Evolutionary conservation across 768 basidiomycete species (phyloP).

Genomic region (Chiua virens): DNA sequence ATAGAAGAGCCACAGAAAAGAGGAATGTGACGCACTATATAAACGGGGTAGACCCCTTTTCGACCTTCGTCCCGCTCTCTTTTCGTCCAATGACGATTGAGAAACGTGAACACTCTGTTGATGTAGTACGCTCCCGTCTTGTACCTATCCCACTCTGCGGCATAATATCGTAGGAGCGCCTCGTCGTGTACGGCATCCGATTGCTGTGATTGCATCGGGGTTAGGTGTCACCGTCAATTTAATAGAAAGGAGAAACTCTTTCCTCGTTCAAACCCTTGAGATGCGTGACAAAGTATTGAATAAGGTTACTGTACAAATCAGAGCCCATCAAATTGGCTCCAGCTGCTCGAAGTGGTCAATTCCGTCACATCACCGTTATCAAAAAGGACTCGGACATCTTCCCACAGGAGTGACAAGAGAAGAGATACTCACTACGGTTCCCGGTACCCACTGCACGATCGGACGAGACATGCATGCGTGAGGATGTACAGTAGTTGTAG

Average conservation of each 20-base stretch:
- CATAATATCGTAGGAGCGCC: constrained; percentile 86
- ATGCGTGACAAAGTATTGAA: constrained; percentile 85
- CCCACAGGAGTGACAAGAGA: constrained; percentile 12
- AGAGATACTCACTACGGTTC: constrained; percentile 54
- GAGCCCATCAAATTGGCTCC: constrained; percentile 97
- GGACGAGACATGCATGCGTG: constrained; percentile 63
- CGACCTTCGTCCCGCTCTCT: constrained; percentile 96
- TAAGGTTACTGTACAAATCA: constrained; percentile 94
- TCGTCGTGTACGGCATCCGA: too few species aligned
- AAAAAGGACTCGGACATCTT: constrained; percentile 21
- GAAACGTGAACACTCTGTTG: constrained; percentile 94
- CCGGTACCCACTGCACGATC: constrained; percentile 35
- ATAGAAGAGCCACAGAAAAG: too few species aligned
- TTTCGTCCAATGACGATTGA: constrained; percentile 99
- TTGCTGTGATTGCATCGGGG: constrained; percentile 43
- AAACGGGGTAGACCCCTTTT: constrained; percentile 92
- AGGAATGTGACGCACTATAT: constrained; percentile 65
- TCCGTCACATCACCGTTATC: constrained; percentile 22
- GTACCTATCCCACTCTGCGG: constrained; percentile 92
- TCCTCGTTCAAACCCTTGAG: constrained; percentile 66
- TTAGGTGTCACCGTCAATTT: background rate
- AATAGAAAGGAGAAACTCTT: constrained; percentile 27
- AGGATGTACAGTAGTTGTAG: constrained; percentile 97
- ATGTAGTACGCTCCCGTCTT: constrained; percentile 97
- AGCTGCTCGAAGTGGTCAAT: constrained; percentile 43